These are phyloP conservation scores for Aspergillus sp. DNA, from an alignment of 2,329 filamentous ascomycete genomes.

Conservation along the genomic window DNA sequence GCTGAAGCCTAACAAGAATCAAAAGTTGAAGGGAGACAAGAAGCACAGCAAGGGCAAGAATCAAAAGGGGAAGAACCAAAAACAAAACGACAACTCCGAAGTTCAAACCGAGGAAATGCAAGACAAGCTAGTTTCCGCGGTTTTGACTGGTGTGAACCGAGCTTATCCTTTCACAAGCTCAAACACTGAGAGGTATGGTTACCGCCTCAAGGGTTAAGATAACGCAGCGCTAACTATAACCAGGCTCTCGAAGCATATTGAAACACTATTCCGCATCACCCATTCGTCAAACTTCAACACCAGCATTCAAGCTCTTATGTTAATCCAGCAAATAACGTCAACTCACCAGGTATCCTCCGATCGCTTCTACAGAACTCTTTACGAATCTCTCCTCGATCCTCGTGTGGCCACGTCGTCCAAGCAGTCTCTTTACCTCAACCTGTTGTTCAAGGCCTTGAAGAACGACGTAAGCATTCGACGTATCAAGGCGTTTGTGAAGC, in stretches of 20 bases:
- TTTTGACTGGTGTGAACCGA: slow-evolving; percentile 92
- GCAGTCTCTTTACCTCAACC: slow-evolving; percentile 91
- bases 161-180: slow-evolving; percentile 90
- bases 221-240: slow-evolving; percentile 25
- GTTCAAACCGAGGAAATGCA: slow-evolving; percentile 69
- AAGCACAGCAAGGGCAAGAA: slow-evolving; percentile 40
- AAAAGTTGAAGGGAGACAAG: slow-evolving; percentile 42
- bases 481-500: slow-evolving; percentile 94
- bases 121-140: slow-evolving; percentile 89
- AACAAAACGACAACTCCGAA: slow-evolving; percentile 52
- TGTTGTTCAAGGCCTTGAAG: slow-evolving; percentile 86
- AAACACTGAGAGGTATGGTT: slow-evolving; percentile 70
- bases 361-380: slow-evolving; percentile 91
- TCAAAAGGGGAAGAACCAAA: slow-evolving; percentile 40
- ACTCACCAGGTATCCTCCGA: slow-evolving; percentile 82
- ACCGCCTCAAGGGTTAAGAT: neutral
- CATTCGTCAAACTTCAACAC: slow-evolving; percentile 99
- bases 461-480: slow-evolving; percentile 86
- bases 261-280: slow-evolving; percentile 93
- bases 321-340: slow-evolving; percentile 89
- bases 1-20: slow-evolving; percentile 65
- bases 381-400: slow-evolving; percentile 91
- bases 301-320: slow-evolving; percentile 89
- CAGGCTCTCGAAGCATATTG: slow-evolving; percentile 83
- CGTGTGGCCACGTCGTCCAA: slow-evolving; percentile 89